Evolutionary conservation across 345 rosid species (phyloP).

Genomic region (Gossypium ekmanianum): DNA sequence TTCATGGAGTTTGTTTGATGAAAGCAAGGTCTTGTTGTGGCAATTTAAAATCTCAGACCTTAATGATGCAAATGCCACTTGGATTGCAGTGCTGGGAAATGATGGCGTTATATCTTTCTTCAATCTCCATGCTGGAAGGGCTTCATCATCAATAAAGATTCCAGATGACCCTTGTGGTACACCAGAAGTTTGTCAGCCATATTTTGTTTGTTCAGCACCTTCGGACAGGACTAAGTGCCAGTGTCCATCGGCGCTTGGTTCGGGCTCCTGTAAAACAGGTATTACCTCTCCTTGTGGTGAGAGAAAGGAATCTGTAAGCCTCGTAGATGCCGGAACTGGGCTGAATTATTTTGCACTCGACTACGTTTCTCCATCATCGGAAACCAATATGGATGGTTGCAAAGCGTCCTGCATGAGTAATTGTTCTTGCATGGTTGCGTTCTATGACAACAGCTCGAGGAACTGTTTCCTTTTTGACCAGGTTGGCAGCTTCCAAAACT

Average conservation of each 20-base stretch:
- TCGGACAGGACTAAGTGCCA: conserved; percentile 43
- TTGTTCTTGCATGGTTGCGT: conserved; percentile 76
- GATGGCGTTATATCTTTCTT: conserved; percentile 65
- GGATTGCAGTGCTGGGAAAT: conserved; percentile 66
- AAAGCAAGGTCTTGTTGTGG: conserved; percentile 42
- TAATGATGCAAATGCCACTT: conserved; percentile 46
- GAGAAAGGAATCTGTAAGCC: conserved; percentile 35
- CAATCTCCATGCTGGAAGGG: conserved; percentile 31
- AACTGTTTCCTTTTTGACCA: conserved; percentile 68
- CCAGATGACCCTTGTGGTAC: conserved; percentile 62
- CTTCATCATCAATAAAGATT: conserved; percentile 46
- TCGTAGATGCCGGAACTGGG: conserved; percentile 48
- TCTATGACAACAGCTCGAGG: conserved; percentile 61
- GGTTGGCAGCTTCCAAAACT: conserved; percentile 58
- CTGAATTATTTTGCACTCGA: conserved; percentile 63
- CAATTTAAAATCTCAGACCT: conserved; percentile 44
- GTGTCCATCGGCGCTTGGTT: conserved; percentile 53
- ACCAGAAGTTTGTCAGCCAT: conserved; percentile 65
- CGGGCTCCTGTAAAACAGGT: conserved; percentile 48
- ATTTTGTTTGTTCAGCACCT: conserved; percentile 42
- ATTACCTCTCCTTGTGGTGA: conserved; percentile 49
- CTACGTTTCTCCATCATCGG: conserved; percentile 49
- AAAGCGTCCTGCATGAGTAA: conserved; percentile 55
- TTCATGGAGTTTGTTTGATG: conserved; percentile 79
- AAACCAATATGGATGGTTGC: conserved; percentile 58